Conservation (phyloP, 108 stramenopile genomes). For the Cylindrotheca fusiformis region DNA sequence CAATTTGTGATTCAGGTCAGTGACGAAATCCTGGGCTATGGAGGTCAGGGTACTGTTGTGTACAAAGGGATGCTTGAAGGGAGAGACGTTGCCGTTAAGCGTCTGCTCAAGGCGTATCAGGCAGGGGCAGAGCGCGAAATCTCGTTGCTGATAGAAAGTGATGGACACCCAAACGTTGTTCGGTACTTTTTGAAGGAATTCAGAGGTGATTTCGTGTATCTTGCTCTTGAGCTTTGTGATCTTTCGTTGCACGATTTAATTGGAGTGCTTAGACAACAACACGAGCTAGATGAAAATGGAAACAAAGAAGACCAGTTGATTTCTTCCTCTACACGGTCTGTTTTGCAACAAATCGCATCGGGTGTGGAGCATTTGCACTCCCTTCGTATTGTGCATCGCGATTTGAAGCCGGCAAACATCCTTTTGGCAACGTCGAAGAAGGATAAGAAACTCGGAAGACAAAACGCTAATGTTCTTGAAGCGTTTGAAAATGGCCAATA, state of each 20-base stretch:
- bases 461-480: slow-evolving; percentile 43
- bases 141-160: slow-evolving; percentile 88
- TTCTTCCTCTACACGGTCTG: slow-evolving; percentile 31
- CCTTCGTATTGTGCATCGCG: slow-evolving; percentile 89
- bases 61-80: slow-evolving; percentile 89
- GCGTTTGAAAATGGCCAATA: slow-evolving; percentile 63
- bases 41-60: slow-evolving; percentile 95
- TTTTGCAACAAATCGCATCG: slow-evolving; percentile 82
- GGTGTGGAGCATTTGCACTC: slow-evolving; percentile 90
- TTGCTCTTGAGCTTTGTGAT: slow-evolving; percentile 93
- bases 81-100: slow-evolving; percentile 92
- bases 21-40: slow-evolving; percentile 85
- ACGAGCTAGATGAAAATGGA: slow-evolving; percentile 17
- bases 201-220: slow-evolving; percentile 92
- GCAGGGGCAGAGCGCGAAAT: slow-evolving; percentile 93
- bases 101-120: slow-evolving; percentile 91
- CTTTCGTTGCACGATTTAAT: slow-evolving; percentile 87
- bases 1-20: slow-evolving; percentile 82
- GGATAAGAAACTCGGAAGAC: slow-evolving; percentile 29
- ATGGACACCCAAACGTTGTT: slow-evolving; percentile 91
- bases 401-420: slow-evolving; percentile 93
- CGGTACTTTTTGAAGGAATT: slow-evolving; percentile 89
- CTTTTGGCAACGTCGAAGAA: slow-evolving; percentile 59
- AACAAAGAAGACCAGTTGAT: background rate
- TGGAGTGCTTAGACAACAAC: slow-evolving; percentile 36